Base-by-base conservation (phyloP, 257 asterid genomes). In the Nicotiana paniculata region DNA sequence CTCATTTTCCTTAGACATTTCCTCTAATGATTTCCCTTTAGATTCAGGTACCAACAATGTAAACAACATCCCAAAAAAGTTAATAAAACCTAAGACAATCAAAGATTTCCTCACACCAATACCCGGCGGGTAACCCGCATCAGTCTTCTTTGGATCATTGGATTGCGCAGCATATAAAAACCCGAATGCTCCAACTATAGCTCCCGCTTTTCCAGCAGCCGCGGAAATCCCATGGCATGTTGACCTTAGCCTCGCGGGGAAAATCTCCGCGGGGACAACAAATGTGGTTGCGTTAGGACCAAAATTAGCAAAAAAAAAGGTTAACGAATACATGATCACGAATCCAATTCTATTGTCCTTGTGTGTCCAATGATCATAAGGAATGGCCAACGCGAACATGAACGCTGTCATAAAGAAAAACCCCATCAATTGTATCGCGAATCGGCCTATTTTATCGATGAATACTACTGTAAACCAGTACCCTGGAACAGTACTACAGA, bases 211-310 rank as follows among this genome's bases (percentile, higher is more conserved):
- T 0, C 91, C 92, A 0, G 92, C 87, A 0, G 90, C 91, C 0
- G 91, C 89, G 0, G 91, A 90, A 78, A 90, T 88, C 0, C 91
- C 92, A 2, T 90, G 92, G 70, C 90, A 90, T 0, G 92, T 88
- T 0, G 91, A 86, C 77, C 92, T 67, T 3, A 90, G 67, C 57
- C 77, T 69, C 11, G 77, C 58, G 1, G 77, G 58, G 11, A 70
- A 70, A n/a, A 70, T 39, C 77, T 8, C 92, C 13, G 91, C 88
- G 0, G 91, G 91, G 65, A 90, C 92, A 1, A 90, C 91, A 3
- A 90, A 90, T 0, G 92, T 89, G 0, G 92, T 89, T 1, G 91
- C 85, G 9, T 89, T 89, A 0, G 92, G 92, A 46, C 92, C 91
- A 16, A 90, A 90, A 59, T 90, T 90, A 16, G 91, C 89, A 16